Base-by-base conservation (phyloP, 106 monocot species). In the Triglochin maritima region DNA sequence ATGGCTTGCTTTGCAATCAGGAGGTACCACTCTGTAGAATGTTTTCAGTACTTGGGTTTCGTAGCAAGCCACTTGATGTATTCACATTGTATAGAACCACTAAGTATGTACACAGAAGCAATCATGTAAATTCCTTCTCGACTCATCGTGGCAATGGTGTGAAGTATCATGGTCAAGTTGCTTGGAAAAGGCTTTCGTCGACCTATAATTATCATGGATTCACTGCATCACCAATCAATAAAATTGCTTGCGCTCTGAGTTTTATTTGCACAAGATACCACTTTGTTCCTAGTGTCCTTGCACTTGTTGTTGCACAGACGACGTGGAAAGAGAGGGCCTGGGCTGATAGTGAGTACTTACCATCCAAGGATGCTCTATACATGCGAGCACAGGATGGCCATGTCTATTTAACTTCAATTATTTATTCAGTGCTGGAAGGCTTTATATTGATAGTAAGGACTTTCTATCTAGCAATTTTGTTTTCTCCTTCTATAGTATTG, bases 261-360 rank as follows among this genome's bases (percentile, higher is more conserved):
- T 73, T 83, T 46, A 72, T 76, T 66, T 76, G 64, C 7, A 75
- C 50, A 44, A 78, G 83, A 74, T 83, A 17, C 56, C 71, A 81
- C 56, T 12, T 87, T 9, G 72, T 78, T 71, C 87, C 81, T 16
- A 73, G 74, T 46, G n/a, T 79, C 11, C 57, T 84, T 52, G 76
- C 83, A n/a, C 74, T 87, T 4, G 58, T 79, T 78, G 72, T 76
- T 59, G 83, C 76, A 59, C 67, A 79, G 42, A 3, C 79, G 29
- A 76, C 68, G 11, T 72, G 75, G 41, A 44, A 56, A 46, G 46
- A 74, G 68, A 67, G 41, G 29, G 56, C 76, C 47, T 71, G 50
- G 56, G 80, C 87, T 59, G 87, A 87, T 49, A 79, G 78, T 42
- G 87, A 87, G 14, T 81, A 87, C 65, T 76, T 74, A 41, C 77